Base-by-base conservation (phyloP, 345 rosid genomes). In the Eucalyptus globulus region DNA sequence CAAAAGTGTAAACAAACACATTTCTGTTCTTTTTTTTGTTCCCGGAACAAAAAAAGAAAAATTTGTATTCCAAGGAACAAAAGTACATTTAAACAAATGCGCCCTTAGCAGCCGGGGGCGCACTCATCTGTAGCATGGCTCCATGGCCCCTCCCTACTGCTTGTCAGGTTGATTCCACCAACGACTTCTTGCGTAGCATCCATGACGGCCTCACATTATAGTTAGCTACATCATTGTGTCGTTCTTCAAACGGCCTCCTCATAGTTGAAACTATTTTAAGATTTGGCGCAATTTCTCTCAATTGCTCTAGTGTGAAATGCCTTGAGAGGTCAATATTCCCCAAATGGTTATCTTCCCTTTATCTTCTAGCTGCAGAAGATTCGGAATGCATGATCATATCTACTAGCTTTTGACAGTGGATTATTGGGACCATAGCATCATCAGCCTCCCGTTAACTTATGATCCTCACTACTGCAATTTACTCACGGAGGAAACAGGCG, bases 141-240 rank as follows among this genome's bases (percentile, higher is more conserved):
- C 97, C 97, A 49, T 98, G 99, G 97, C 99, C 99, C 7, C 98
- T 98, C 86, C 97, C 99, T 58, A 98, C 99, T 1, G 97, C 99
- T 47, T 98, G 99, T 88, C 95, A 93, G 50, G 94, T 76, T 29
- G 99, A 98, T 89, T 96, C 99, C 12, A 97, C 99, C 9, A 89
- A 90, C 4, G 98, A 98, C 91, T 98, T 98, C 91, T 90, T 98
- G 56, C 97, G 90, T 43, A 98, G 99, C 93, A 98, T 98, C 90
- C 99, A 96, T 2, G 99, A 98, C 1, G 98, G 21, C 21, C 17
- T 14, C 76, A 4, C 17, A 15, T 65, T n/a, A 16, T 14, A 15
- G 76, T n/a, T 65, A 65, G 76, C 40, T 17, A 65, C 2, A 11
- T 65, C 21, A 15, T 65, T 15, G 5, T n/a, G 8, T 65, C n/a